Percentiles rank a stretch among this genome's conserved stretches.
Evolutionary conservation across 2,329 filamentous ascomycete genomes (phyloP).

Genomic region (Pseudogymnoascus sp.): DNA sequence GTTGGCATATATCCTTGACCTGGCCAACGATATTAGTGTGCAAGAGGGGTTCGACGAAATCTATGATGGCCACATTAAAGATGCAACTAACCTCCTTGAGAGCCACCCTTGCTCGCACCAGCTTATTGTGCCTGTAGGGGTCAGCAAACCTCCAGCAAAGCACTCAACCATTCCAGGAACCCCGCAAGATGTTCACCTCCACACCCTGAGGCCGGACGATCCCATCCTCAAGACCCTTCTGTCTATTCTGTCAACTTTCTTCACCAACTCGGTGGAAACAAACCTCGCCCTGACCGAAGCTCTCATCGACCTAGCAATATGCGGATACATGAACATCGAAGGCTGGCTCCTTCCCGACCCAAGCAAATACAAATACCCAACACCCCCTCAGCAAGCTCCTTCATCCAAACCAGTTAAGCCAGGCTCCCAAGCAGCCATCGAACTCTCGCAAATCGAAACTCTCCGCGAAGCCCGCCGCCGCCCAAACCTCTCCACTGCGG

Average conservation of each 20-base stretch:
- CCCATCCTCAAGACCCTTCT: slow-evolving; percentile 57
- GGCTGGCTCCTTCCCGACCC: slow-evolving; percentile 81
- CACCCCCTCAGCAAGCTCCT: slow-evolving; percentile 22
- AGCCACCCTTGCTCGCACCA: slow-evolving; percentile 64
- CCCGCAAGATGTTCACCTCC: slow-evolving; percentile 50
- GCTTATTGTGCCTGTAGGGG: slow-evolving; percentile 55
- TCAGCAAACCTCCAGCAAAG: slow-evolving; percentile 47
- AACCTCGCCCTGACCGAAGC: slow-evolving; percentile 83
- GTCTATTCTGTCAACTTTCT: slow-evolving; percentile 69
- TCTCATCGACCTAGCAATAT: slow-evolving; percentile 72
- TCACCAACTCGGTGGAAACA: slow-evolving; percentile 82
- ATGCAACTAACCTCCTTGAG: slow-evolving; percentile 60
- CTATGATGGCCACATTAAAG: slow-evolving; percentile 63
- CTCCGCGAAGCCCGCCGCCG: slow-evolving; percentile 44
- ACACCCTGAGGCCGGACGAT: slow-evolving; percentile 54
- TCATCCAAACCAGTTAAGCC: slow-evolving; percentile 25
- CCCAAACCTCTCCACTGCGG: slow-evolving; percentile 42
- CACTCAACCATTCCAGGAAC: slow-evolving; percentile 49
- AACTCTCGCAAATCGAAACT: slow-evolving; percentile 37
- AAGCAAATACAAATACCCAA: slow-evolving; percentile 46
- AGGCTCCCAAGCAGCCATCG: slow-evolving; percentile 32
- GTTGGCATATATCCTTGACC: slow-evolving; percentile 58
- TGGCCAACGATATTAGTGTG: slow-evolving; percentile 61
- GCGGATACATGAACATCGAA: slow-evolving; percentile 75
- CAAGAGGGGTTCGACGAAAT: slow-evolving; percentile 62